Conservation (phyloP, 306 rosid genomes). For the Trifolium fragiferum region DNA sequence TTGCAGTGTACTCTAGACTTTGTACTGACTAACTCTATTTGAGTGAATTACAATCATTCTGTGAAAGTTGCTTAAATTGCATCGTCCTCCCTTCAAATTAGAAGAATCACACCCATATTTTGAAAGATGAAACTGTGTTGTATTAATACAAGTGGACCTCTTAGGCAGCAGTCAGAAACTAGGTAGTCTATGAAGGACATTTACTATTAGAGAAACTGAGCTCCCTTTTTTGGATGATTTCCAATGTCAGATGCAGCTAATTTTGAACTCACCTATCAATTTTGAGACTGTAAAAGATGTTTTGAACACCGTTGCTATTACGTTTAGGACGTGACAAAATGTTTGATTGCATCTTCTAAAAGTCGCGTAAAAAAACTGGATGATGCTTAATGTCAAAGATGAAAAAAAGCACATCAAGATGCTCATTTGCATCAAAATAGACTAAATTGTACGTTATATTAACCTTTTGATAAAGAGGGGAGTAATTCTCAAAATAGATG, state of each 20-base stretch:
- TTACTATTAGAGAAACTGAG: neutral
- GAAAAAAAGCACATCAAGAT: neutral
- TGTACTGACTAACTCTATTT: neutral
- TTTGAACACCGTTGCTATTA: neutral
- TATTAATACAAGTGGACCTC: neutral
- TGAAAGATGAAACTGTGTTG: neutral
- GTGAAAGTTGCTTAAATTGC: neutral
- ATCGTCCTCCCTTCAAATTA: neutral
- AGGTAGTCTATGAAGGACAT: neutral
- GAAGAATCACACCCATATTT: neutral
- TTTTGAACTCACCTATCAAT: neutral
- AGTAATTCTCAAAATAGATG: neutral
- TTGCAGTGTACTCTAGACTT: slow-evolving; percentile 7
- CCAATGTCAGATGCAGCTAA: slow-evolving; percentile 8
- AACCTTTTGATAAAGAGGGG: neutral
- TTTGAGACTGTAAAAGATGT: slow-evolving; percentile 12
- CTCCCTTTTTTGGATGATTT: slow-evolving; percentile 5
- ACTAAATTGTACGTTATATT: neutral
- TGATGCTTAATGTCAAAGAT: neutral
- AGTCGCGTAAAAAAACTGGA: neutral
- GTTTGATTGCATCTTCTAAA: neutral
- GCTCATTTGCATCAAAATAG: neutral
- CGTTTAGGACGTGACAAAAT: neutral
- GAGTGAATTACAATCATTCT: neutral
- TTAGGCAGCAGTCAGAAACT: neutral